phyloP scores from a whole-genome alignment of 116 monocot species.

The Dioscorea cayenensis region DNA sequence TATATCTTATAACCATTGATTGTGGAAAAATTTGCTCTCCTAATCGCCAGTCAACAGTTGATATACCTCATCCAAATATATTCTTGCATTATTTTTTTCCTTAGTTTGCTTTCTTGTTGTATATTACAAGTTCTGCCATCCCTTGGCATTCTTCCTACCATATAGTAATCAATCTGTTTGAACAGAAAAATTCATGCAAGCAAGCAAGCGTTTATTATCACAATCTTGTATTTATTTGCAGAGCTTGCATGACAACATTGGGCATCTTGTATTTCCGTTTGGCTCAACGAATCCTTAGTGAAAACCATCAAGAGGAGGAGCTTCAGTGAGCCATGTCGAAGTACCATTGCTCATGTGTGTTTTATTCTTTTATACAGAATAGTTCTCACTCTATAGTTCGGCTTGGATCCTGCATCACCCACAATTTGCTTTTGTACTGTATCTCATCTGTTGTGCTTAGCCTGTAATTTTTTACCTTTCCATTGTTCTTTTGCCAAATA shows the following conservation, averaged over 20 bases:
- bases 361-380: neutral
- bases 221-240: slow-evolving; percentile 19
- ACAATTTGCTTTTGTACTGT: too few relatives aligned
- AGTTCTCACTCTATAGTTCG: neutral
- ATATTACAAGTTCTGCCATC: neutral
- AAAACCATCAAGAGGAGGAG: slow-evolving; percentile 47
- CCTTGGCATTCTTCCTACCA: neutral
- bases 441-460: too few relatives aligned
- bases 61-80: too few relatives aligned
- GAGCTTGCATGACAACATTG: slow-evolving; percentile 98
- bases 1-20: neutral
- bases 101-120: neutral
- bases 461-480: too few relatives aligned
- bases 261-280: slow-evolving; percentile 88
- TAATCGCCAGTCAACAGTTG: too few relatives aligned
- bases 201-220: neutral
- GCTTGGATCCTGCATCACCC: too few relatives aligned
- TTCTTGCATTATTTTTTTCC: neutral
- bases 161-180: neutral
- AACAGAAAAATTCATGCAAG: neutral
- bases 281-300: slow-evolving; percentile 60
- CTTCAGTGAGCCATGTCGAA: slow-evolving; percentile 42
- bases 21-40: too few relatives aligned
- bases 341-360: neutral
- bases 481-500: too few relatives aligned